Conservation (phyloP, 768 basidiomycete genomes). For the Mycena belliarum region DNA sequence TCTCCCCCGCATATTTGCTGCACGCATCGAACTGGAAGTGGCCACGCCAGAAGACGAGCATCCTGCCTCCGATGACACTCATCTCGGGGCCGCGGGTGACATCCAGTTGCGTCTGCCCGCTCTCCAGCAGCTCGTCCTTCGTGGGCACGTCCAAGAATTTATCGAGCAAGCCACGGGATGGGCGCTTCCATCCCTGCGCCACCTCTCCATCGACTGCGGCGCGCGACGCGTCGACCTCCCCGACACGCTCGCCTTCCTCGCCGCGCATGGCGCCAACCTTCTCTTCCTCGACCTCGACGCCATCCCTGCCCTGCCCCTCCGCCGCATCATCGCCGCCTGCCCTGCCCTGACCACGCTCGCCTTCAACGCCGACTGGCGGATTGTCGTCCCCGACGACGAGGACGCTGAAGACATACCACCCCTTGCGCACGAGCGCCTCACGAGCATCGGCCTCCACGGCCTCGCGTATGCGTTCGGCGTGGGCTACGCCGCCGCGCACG, state of each 20-base stretch:
- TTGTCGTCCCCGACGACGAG: conserved; percentile 32
- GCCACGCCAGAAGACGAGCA: conserved; percentile 28
- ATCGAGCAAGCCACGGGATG: conserved; percentile 70
- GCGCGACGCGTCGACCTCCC: conserved; percentile 50
- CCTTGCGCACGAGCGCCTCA: conserved; percentile 56
- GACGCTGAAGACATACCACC: conserved; percentile 43
- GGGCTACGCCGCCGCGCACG: conserved; percentile 48
- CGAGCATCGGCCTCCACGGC: conserved; percentile 68
- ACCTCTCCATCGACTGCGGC: conserved; percentile 57
- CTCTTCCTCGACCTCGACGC: conserved; percentile 67
- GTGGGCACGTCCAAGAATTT: conserved; percentile 63
- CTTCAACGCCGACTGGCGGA: conserved; percentile 77
- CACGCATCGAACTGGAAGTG: conserved; percentile 55
- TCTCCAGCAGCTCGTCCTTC: conserved; percentile 64
- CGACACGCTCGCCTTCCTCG: conserved; percentile 61
- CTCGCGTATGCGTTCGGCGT: conserved; percentile 70
- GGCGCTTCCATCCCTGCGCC: conserved; percentile 61
- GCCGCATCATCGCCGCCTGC: conserved; percentile 62
- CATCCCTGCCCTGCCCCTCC: conserved; percentile 56
- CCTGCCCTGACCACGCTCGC: conserved; percentile 61
- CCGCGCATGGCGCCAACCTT: conserved; percentile 56
- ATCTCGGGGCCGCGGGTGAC: conserved; percentile 62
- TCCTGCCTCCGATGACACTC: conserved; percentile 45
- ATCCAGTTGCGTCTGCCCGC: conserved; percentile 53
- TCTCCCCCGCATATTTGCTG: conserved; percentile 56